Percentiles rank a stretch among this genome's conserved stretches.
Evolutionary conservation across 2,329 filamentous ascomycete species (phyloP).

Genomic region (Aspergillus tubingensis): DNA sequence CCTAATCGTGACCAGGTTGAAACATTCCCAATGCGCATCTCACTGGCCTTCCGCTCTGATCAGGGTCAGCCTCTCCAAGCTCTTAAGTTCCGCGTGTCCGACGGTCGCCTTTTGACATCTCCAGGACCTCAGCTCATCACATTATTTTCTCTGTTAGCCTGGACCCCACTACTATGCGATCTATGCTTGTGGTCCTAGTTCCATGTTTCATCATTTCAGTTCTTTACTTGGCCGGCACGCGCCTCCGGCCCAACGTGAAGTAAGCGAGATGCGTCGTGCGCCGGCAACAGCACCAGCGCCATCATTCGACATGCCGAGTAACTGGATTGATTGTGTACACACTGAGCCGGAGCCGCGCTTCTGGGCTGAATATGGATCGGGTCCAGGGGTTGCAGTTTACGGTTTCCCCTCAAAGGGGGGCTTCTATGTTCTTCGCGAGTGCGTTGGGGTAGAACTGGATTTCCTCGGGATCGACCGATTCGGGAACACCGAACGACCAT

Average conservation of each 20-base stretch:
- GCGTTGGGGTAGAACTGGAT: constrained; percentile 13
- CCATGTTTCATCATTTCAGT: background rate
- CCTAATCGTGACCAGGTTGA: background rate
- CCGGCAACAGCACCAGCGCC: background rate
- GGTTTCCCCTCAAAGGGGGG: constrained; percentile 16
- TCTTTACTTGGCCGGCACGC: background rate
- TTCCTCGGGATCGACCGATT: constrained; percentile 16
- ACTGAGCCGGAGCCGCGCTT: background rate
- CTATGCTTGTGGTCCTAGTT: background rate
- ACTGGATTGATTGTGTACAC: background rate
- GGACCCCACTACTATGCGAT: background rate
- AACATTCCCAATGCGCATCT: background rate
- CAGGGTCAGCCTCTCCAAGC: background rate
- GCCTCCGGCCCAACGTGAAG: background rate
- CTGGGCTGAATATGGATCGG: background rate
- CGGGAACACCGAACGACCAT: background rate
- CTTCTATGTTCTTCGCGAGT: constrained; percentile 6
- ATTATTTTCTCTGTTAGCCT: background rate
- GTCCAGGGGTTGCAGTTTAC: background rate
- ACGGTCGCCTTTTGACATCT: background rate
- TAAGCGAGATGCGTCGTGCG: background rate
- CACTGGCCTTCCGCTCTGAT: background rate
- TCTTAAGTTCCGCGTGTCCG: background rate
- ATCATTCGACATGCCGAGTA: background rate
- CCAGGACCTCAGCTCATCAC: background rate